Conservation (phyloP, 2,329 filamentous ascomycete genomes). For the Knoxdaviesia proteae region DNA sequence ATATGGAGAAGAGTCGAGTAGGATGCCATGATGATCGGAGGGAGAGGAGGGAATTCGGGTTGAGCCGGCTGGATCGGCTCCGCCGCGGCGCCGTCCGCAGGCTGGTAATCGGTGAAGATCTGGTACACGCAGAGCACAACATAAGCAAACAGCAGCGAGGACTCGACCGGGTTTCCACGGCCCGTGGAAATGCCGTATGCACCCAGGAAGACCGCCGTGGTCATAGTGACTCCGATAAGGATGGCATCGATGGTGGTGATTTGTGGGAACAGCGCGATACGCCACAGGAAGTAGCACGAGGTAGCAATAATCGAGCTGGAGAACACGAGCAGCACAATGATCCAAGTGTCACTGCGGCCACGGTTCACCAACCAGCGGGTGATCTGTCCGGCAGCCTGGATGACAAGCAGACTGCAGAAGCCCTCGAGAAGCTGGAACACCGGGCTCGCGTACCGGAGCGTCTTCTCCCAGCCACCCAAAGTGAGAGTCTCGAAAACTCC, state of each 20-base stretch:
- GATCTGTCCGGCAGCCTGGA: constrained; percentile 85
- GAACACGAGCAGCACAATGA: constrained; percentile 74
- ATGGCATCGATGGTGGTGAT: constrained; percentile 84
- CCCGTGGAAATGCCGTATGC: constrained; percentile 88
- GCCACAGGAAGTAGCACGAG: constrained; percentile 89
- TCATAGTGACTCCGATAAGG: constrained; percentile 80
- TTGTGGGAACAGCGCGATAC: constrained; percentile 80
- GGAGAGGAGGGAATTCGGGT: constrained; percentile 86
- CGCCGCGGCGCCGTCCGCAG: constrained; percentile 37
- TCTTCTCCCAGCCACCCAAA: constrained; percentile 73
- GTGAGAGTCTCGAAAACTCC: constrained; percentile 63
- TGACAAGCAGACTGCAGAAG: constrained; percentile 89
- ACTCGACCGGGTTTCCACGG: constrained; percentile 85
- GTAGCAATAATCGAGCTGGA: constrained; percentile 85
- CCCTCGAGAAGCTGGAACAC: constrained; percentile 89
- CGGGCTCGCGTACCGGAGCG: constrained; percentile 75
- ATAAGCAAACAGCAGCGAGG: constrained; percentile 87
- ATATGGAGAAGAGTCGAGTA: constrained; percentile 81
- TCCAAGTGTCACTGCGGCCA: constrained; percentile 87
- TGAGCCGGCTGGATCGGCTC: constrained; percentile 32
- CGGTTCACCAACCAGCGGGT: constrained; percentile 88
- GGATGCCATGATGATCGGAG: constrained; percentile 94
- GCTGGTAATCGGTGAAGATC: constrained; percentile 95
- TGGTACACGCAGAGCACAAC: constrained; percentile 97
- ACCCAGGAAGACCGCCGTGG: constrained; percentile 78